Conservation (phyloP, 2,329 filamentous ascomycete species). For the Alternaria burnsii region DNA sequence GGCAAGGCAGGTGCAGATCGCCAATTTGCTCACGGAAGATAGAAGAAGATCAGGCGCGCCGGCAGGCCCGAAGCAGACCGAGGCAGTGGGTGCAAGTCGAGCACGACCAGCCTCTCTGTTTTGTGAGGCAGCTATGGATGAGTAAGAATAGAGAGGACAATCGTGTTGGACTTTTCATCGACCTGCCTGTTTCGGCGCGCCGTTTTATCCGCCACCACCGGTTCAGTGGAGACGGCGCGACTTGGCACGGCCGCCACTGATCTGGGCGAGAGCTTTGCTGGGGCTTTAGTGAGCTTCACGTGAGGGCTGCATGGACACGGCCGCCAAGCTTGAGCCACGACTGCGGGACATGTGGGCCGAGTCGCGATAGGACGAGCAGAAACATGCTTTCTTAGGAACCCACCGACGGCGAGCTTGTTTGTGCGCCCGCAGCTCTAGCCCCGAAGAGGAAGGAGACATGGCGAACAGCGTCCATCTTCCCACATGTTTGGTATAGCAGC, state of each 20-base stretch:
- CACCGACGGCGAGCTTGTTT: constrained; percentile 38
- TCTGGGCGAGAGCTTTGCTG: constrained; percentile 14
- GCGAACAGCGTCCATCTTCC: constrained; percentile 14
- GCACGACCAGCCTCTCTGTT: neutral
- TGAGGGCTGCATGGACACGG: constrained; percentile 10
- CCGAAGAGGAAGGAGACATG: constrained; percentile 32
- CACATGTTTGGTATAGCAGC: constrained; percentile 19
- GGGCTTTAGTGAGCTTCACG: constrained; percentile 5
- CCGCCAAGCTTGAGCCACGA: constrained; percentile 27
- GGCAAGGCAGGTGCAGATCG: constrained; percentile 18
- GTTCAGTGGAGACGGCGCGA: neutral
- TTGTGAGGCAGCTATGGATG: constrained; percentile 3
- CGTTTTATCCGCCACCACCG: constrained; percentile 19
- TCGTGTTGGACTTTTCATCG: constrained; percentile 10
- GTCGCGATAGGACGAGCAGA: constrained; percentile 30
- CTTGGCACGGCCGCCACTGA: constrained; percentile 22
- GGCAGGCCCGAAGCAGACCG: constrained; percentile 8
- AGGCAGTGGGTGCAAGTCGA: neutral
- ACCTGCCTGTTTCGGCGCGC: constrained; percentile 27
- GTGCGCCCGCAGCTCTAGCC: constrained; percentile 24
- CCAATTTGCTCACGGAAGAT: constrained; percentile 3
- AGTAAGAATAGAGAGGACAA: constrained; percentile 1
- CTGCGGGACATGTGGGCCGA: constrained; percentile 23
- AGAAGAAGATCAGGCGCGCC: neutral
- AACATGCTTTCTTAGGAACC: constrained; percentile 33